These are phyloP conservation scores for Xylaria sp. DNA, from an alignment of 2,329 filamentous ascomycete genomes.

Conservation along the genomic window DNA sequence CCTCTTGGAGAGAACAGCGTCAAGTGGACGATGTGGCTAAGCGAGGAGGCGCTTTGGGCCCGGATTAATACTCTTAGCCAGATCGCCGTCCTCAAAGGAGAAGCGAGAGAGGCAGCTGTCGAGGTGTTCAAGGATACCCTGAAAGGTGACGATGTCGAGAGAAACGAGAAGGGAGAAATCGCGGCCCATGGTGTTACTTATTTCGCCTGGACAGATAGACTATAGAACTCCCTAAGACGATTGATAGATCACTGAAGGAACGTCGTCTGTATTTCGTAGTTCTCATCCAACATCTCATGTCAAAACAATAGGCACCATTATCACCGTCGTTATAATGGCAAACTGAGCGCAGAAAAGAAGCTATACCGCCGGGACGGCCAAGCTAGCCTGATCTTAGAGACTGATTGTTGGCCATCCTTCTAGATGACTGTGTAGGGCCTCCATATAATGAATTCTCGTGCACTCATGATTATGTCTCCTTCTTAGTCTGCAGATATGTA, in stretches of 20 bases:
- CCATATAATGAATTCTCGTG: neutral
- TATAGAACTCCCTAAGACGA: conserved; percentile 47
- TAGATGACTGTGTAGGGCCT: neutral
- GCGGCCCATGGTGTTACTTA: conserved; percentile 72
- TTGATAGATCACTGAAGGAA: conserved; percentile 18
- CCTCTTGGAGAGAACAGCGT: conserved; percentile 68
- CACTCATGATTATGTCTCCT: neutral
- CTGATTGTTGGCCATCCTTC: neutral
- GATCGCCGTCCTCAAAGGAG: conserved; percentile 68
- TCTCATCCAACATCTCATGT: neutral
- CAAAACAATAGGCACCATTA: neutral
- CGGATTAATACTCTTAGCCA: conserved; percentile 75
- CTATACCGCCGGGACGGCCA: neutral
- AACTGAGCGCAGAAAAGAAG: neutral
- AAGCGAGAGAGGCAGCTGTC: conserved; percentile 60
- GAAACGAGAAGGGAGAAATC: conserved; percentile 71
- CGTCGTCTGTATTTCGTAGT: conserved; percentile 4
- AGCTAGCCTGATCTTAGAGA: neutral
- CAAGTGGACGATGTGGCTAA: conserved; percentile 68
- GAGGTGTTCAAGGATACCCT: conserved; percentile 66
- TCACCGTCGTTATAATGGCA: neutral
- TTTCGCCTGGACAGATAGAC: conserved; percentile 69
- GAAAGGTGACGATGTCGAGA: conserved; percentile 62
- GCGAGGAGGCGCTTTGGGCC: conserved; percentile 70
- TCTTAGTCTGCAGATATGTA: conserved; percentile 74